Conservation (phyloP, 345 rosid species). For the Camelina hispida region DNA sequence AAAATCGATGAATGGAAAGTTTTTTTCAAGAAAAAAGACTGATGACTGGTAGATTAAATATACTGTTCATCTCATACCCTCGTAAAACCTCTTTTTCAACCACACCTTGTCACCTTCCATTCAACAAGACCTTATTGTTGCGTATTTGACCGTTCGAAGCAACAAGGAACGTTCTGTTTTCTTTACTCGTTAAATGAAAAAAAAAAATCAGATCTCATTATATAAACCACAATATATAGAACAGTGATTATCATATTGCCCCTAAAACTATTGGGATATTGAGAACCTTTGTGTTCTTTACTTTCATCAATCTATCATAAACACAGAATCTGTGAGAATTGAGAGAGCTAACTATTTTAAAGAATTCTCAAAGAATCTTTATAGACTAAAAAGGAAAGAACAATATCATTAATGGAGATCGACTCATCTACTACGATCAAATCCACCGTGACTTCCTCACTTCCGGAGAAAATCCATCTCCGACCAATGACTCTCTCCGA, state of each 20-base stretch:
- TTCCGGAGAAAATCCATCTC: conserved; percentile 44
- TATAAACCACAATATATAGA: neutral
- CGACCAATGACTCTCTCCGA: conserved; percentile 53
- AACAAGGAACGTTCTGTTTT: conserved; percentile 13
- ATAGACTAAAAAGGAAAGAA: neutral
- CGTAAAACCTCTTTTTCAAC: neutral
- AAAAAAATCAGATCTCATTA: neutral
- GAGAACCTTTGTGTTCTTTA: too few species aligned
- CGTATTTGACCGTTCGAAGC: conserved; percentile 34
- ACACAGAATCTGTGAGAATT: too few species aligned
- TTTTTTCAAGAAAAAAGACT: too few species aligned
- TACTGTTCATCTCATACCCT: neutral
- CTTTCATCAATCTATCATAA: too few species aligned
- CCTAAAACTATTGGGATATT: neutral
- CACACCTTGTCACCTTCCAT: conserved; percentile 4
- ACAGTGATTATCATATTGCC: neutral
- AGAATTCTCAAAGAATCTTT: neutral
- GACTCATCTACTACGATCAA: neutral
- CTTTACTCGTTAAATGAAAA: neutral
- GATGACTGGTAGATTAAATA: neutral
- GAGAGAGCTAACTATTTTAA: too few species aligned
- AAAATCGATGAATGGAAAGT: too few species aligned
- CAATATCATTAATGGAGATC: conserved; percentile 40
- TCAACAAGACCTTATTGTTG: conserved; percentile 5
- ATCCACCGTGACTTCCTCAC: conserved; percentile 1